Evolutionary conservation across 169 alveolate genomes (phyloP), one percentile per base, ranked within the genome.

Genomic region (Babesia gibsoni): DNA sequence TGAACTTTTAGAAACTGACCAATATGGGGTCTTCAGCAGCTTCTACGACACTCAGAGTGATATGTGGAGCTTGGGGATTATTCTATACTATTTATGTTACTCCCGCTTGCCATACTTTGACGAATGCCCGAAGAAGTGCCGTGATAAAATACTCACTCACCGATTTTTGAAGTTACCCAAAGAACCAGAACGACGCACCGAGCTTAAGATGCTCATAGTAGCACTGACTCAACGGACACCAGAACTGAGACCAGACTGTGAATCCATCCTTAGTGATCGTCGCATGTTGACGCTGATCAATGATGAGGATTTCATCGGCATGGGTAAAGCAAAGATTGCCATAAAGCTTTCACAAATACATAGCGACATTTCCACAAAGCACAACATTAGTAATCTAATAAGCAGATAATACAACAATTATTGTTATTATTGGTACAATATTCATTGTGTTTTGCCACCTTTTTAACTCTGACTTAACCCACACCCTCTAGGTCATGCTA

Each of bases 1-100:
- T 9, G 95, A 90, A 41, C 82, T 90, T 42, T 81, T 90, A 42
- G 70, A 66, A 43, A 67, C 82, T 18, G 74, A 81, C 59, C 48
- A 52, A 12, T 42, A 48, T 10, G 87, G 90, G 0, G 54, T 69
- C 39, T 77, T 57, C 49, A 64, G 29, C 16, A 68, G 63, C 10
- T 69, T 52, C 57, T 67, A 70, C 48, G 86, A 90, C 67, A 41
- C 73, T 23, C 77, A 89, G 54, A 72, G 89, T 29, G 95, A 90
- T 54, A 82, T 90, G 85, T 90, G 95, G 95, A 78, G 91, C 39
- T 67, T 90, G 46, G 95, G 95, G n/a, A 67, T 88, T 32, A 66
- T 89, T 7, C 75, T 90, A n/a, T 90, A 70, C 64, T 79, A 68
- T 18, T 45, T 90, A 48, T 84, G 89, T 43, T 90, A 75, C 69